These are phyloP conservation scores for Leishmania tropica DNA, from an alignment of 208 protist genomes.

Conservation along the genomic window DNA sequence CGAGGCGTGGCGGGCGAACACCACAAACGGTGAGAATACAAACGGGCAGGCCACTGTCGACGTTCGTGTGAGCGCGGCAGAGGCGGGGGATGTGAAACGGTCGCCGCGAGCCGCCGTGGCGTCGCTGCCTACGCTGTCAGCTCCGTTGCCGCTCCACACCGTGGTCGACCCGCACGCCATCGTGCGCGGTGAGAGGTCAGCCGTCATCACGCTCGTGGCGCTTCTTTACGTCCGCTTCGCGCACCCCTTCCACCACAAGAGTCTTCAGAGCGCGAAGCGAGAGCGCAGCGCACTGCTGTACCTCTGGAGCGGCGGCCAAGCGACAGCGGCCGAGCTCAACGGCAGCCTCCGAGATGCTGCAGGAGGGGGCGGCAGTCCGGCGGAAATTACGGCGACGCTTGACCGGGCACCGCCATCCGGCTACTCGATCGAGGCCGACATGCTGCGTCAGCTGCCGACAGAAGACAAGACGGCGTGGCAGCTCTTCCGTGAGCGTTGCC, in stretches of 20 bases:
- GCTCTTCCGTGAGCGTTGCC: slow-evolving; percentile 84
- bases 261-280: slow-evolving; percentile 55
- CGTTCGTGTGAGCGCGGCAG: not conserved
- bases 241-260: slow-evolving; percentile 92
- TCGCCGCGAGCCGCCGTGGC: not conserved
- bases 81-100: slow-evolving; percentile 1
- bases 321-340: slow-evolving; percentile 18
- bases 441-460: slow-evolving; percentile 65
- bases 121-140: slow-evolving; percentile 27
- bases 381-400: not conserved
- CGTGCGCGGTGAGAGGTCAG: slow-evolving; percentile 58
- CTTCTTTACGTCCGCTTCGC: slow-evolving; percentile 89
- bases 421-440: slow-evolving; percentile 43
- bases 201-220: slow-evolving; percentile 73
- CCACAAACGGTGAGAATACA: not conserved
- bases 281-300: slow-evolving; percentile 71
- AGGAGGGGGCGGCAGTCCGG: not conserved
- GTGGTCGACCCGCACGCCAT: slow-evolving; percentile 81
- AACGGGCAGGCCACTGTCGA: not conserved
- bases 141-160: slow-evolving; percentile 68
- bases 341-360: not conserved
- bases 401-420: not conserved
- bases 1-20: slow-evolving; percentile 18
- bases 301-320: slow-evolving; percentile 64
- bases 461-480: slow-evolving; percentile 90